Conservation (phyloP, 169 alveolate species). For the Cryptosporidium felis region DNA sequence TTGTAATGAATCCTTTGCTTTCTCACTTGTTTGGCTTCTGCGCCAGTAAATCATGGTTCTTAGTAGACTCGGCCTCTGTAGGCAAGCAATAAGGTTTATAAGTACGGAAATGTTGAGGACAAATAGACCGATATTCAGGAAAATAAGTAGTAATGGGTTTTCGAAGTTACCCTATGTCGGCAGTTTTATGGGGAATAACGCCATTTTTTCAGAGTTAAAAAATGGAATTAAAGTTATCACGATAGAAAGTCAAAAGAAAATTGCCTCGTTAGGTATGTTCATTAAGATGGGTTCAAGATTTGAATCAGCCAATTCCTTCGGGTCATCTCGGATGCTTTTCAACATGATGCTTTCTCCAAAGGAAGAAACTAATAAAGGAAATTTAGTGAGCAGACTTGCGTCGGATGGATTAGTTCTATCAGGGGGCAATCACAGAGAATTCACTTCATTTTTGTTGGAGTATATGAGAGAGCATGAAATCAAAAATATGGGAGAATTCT, state of each 20-base stretch:
- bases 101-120: slow-evolving; percentile 14
- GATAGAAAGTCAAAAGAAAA: neutral
- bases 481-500: neutral
- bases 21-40: too few relatives aligned
- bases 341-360: slow-evolving; percentile 10
- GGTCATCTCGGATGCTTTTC: slow-evolving; percentile 21
- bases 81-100: slow-evolving; percentile 17
- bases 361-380: neutral
- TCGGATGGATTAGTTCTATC: slow-evolving; percentile 4
- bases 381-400: neutral
- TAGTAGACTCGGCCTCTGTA: neutral
- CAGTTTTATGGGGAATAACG: neutral
- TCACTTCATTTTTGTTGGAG: slow-evolving; percentile 13
- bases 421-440: slow-evolving; percentile 9
- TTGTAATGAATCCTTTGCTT: too few relatives aligned
- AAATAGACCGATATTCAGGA: slow-evolving; percentile 13
- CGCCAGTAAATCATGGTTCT: neutral
- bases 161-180: neutral
- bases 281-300: slow-evolving; percentile 34
- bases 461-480: neutral
- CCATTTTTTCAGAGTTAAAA: slow-evolving; percentile 17
- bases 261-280: slow-evolving; percentile 1
- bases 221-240: slow-evolving; percentile 49
- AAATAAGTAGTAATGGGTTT: neutral
- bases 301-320: slow-evolving; percentile 24